A percentile compares a stretch with the other conserved stretches of the same genome.
Conservation (phyloP, 805 yeast species). For the Lipomyces spencermartinsiae region DNA sequence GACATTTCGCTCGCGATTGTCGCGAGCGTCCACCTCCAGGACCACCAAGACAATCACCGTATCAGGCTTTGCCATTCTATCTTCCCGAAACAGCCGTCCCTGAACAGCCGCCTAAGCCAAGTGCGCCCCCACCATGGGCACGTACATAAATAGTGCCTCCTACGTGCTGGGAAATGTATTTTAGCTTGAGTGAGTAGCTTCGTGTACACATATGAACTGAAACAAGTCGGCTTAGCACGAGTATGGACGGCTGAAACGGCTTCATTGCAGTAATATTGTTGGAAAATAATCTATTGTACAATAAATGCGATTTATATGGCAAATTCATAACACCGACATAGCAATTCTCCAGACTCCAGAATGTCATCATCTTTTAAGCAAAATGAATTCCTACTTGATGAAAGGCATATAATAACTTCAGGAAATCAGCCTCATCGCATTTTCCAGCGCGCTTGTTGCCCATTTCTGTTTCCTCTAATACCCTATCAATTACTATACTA, state of each 20-base stretch:
- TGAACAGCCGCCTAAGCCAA: conserved; percentile 22
- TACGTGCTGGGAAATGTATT: background rate
- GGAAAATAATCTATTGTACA: background rate
- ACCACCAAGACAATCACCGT: conserved; percentile 13
- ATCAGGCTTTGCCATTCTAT: conserved; percentile 1
- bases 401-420: conserved; percentile 81
- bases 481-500: conserved; percentile 68
- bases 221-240: background rate
- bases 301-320: background rate
- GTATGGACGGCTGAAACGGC: background rate
- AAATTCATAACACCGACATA: background rate
- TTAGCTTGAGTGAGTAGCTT: background rate
- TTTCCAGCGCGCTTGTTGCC: conserved; percentile 90
- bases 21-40: conserved; percentile 46
- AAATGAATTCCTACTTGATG: conserved; percentile 97
- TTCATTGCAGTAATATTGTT: background rate
- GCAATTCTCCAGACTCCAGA: background rate
- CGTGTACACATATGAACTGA: background rate
- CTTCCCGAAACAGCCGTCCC: background rate
- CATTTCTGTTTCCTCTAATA: conserved; percentile 78
- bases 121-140: conserved; percentile 36
- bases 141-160: background rate
- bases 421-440: conserved; percentile 93
- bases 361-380: conserved; percentile 58
- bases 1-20: conserved; percentile 92